Evolutionary conservation across 2,329 filamentous ascomycete genomes (phyloP).

Genomic region (Myriosclerotinia duriaeana): DNA sequence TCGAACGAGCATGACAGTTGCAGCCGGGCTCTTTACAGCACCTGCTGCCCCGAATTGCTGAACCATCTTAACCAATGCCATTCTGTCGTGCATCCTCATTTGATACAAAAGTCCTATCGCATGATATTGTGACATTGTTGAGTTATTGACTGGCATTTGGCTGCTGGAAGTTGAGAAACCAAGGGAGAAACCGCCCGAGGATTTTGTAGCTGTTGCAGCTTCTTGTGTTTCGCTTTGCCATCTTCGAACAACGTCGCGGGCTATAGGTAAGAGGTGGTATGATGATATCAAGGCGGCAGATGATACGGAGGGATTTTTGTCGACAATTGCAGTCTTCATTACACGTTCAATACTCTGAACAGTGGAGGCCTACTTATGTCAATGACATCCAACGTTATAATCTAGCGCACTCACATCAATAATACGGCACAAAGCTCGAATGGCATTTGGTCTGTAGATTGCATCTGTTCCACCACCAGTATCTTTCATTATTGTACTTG

Average conservation of each 20-base stretch:
- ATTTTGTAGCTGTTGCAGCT: slow-evolving; percentile 86
- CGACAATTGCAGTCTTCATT: slow-evolving; percentile 98
- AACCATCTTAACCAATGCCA: slow-evolving; percentile 99
- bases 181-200: slow-evolving; percentile 83
- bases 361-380: slow-evolving; percentile 68
- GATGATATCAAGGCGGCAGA: slow-evolving; percentile 95
- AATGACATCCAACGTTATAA: slow-evolving; percentile 31
- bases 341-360: slow-evolving; percentile 97
- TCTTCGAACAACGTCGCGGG: slow-evolving; percentile 89
- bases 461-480: slow-evolving; percentile 93
- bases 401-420: slow-evolving; percentile 71
- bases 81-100: slow-evolving; percentile 95
- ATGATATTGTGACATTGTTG: slow-evolving; percentile 98
- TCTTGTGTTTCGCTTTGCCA: slow-evolving; percentile 99
- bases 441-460: slow-evolving; percentile 92
- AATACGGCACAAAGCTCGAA: slow-evolving; percentile 90
- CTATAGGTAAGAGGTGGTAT: slow-evolving; percentile 95
- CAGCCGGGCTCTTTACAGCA: slow-evolving; percentile 91
- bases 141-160: slow-evolving; percentile 80
- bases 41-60: slow-evolving; percentile 93
- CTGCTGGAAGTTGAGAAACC: slow-evolving; percentile 82
- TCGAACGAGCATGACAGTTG: slow-evolving; percentile 87
- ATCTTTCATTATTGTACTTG: slow-evolving; percentile 99
- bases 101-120: slow-evolving; percentile 96
- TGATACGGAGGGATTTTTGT: slow-evolving; percentile 96